Conservation (phyloP, 768 basidiomycete species). For the Mycena kentingensis region DNA sequence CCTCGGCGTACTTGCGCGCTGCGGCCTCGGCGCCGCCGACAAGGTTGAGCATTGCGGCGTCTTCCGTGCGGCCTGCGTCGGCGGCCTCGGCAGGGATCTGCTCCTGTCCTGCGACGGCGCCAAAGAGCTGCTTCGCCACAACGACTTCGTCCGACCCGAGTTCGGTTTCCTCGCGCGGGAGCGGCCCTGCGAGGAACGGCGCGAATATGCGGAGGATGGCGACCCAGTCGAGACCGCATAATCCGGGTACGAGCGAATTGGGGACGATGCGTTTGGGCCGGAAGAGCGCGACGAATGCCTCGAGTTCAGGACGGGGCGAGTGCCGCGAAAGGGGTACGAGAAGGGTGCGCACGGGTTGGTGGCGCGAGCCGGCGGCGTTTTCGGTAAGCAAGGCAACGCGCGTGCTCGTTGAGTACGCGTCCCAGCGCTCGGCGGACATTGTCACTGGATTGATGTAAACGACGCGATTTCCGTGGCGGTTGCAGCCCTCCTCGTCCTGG, state of each 20-base stretch:
- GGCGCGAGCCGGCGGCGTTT: too few species aligned
- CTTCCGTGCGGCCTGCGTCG: slow-evolving; percentile 28
- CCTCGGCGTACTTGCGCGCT: slow-evolving; percentile 59
- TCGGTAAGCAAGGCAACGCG: background rate
- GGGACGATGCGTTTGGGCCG: slow-evolving; percentile 76
- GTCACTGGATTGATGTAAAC: slow-evolving; percentile 88
- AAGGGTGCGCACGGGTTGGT: slow-evolving; percentile 56
- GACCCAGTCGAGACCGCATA: slow-evolving; percentile 69
- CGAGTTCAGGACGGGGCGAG: slow-evolving; percentile 85
- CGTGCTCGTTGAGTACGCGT: slow-evolving; percentile 44
- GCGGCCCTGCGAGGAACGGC: slow-evolving; percentile 45
- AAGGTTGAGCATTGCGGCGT: slow-evolving; percentile 65
- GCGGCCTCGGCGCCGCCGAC: slow-evolving; percentile 49
- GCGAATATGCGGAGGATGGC: slow-evolving; percentile 71
- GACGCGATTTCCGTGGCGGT: slow-evolving; percentile 54
- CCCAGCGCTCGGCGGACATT: slow-evolving; percentile 58
- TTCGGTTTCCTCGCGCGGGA: slow-evolving; percentile 7
- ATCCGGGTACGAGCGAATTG: slow-evolving; percentile 63
- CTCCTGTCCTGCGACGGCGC: too few species aligned
- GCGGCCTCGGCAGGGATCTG: slow-evolving; percentile 25
- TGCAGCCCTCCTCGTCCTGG: slow-evolving; percentile 36
- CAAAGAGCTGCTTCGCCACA: background rate
- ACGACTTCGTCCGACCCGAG: slow-evolving; percentile 3
- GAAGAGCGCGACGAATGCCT: slow-evolving; percentile 79
- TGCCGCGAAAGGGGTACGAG: slow-evolving; percentile 85